Conservation (phyloP, 345 rosid species). For the Boechera retrofracta region DNA sequence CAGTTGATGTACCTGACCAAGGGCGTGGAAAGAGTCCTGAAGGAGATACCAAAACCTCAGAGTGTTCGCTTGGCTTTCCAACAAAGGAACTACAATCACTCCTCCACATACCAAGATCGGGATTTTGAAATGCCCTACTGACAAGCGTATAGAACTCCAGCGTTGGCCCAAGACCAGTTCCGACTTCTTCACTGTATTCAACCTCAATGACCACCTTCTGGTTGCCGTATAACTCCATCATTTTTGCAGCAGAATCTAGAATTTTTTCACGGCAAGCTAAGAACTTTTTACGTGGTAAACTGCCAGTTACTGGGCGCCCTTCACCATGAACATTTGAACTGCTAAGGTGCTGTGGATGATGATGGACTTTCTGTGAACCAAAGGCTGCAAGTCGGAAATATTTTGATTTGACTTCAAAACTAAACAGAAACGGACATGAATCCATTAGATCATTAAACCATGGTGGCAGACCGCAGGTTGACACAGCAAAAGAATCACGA, state of each 20-base stretch:
- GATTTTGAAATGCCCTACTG: conserved; percentile 83
- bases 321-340: conserved; percentile 57
- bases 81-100: conserved; percentile 53
- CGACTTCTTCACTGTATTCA: conserved; percentile 89
- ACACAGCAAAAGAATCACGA: conserved; percentile 74
- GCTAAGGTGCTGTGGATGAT: conserved; percentile 49
- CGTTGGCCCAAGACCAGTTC: conserved; percentile 98
- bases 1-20: conserved; percentile 55
- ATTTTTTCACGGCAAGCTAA: conserved; percentile 70
- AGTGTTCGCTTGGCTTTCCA: conserved; percentile 42
- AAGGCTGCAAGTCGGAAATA: conserved; percentile 84
- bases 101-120: conserved; percentile 89
- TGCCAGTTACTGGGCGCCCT: conserved; percentile 52
- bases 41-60: conserved; percentile 47
- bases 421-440: conserved; percentile 89
- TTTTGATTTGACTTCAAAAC: conserved; percentile 81
- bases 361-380: conserved; percentile 58
- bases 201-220: conserved; percentile 78
- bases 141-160: conserved; percentile 91
- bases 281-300: conserved; percentile 73
- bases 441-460: conserved; percentile 88
- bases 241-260: conserved; percentile 76
- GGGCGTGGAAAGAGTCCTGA: conserved; percentile 89
- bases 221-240: conserved; percentile 74
- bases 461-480: conserved; percentile 72